Conservation (phyloP, 495 filamentous ascomycete genomes). For the Cenococcum geophilum region DNA sequence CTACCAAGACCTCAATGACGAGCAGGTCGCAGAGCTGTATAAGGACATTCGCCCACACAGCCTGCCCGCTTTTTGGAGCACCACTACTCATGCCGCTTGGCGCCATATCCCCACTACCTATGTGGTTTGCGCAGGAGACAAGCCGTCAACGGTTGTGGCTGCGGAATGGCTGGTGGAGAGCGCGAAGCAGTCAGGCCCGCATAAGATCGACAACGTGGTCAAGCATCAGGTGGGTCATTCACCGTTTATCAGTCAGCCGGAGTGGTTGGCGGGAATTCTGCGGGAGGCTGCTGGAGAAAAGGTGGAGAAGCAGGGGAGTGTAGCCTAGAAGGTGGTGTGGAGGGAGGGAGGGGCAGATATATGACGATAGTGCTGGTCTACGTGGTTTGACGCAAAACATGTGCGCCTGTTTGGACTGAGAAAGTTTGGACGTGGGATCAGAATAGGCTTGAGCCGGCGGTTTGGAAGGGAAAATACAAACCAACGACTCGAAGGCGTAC, state of each 20-base stretch:
- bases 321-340: no score
- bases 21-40: constrained; percentile 7
- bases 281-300: constrained; percentile 3
- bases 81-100: constrained; percentile 22
- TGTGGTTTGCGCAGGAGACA: constrained; percentile 10
- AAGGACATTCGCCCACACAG: constrained; percentile 12
- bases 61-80: not conserved
- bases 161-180: constrained; percentile 7
- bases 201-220: constrained; percentile 14
- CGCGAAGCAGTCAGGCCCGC: constrained; percentile 32
- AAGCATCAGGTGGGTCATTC: constrained; percentile 9
- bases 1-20: constrained; percentile 20
- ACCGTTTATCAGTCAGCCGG: constrained; percentile 14
- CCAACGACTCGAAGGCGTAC: no score
- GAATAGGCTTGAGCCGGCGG: no score
- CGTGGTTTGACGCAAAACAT: no score
- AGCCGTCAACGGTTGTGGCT: constrained; percentile 9
- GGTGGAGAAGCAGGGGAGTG: not conserved
- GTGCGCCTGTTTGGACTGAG: no score
- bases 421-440: no score
- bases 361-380: no score
- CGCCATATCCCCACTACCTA: constrained; percentile 18
- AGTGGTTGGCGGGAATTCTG: constrained; percentile 15
- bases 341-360: no score
- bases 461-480: no score